Base-by-base conservation (phyloP, 139 green algal genomes). In the Gonium pectorale region DNA sequence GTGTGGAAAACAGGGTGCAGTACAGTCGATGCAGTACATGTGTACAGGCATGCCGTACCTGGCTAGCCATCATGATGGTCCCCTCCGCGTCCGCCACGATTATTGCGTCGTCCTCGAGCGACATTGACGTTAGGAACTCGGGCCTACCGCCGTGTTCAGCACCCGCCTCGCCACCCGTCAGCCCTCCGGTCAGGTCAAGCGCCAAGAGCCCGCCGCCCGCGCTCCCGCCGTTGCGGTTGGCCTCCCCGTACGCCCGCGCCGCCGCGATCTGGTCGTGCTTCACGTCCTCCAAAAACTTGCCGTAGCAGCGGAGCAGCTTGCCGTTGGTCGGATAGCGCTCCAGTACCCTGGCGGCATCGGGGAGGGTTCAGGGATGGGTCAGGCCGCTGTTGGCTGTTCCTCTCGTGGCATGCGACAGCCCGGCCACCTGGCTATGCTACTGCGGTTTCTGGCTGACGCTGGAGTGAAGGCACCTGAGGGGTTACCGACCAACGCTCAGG, bases 201-300 rank as follows among this genome's bases (percentile, higher is more conserved):
- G 79, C 52, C 63, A 78, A 49, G 64, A 85, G 49, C 0, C 60
- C 64, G 46, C 77, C 79, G 7, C 64, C 64, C n/a, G n/a, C n/a
- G n/a, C n/a, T n/a, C 22, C 79, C 64, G 2, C 79, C 79, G 38
- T 85, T 78, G 2, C 79, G 33, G 5, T 64, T 64, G 27, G 79
- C 79, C 63, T 85, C 79, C 35, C 8, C n/a, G 64, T 78, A 85
- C 0, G 52, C 79, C 26, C 64, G 24, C 15, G 67, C 27, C 2
- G 86, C 86, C 1, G 68, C 80, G 9, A 22, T 0, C 22, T 80
- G 64, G 74, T 88, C 81, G 59, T 86, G 87, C 44, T 72, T 54
- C 13, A 89, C 83, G 11, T 91, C 87, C 74, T 90, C 87, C 63
- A 86, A 71, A 75, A 90, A 90, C 17, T 81, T 82, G 81, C 83